Evolutionary conservation across 2,329 filamentous ascomycete species (phyloP).

Genomic region (Fragosphaeria purpurea): DNA sequence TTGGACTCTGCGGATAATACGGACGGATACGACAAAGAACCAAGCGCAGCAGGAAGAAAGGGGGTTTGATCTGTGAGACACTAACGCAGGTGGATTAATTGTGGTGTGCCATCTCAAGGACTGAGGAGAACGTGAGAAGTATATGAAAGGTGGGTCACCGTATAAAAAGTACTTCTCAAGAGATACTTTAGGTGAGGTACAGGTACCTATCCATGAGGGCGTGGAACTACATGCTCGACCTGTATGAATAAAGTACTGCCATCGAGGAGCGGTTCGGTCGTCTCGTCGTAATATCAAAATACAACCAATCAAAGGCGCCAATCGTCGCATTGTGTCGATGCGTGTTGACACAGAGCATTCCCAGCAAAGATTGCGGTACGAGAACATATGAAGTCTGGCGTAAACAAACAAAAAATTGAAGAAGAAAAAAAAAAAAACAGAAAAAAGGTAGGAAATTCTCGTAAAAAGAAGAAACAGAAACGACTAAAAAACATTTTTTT

Average conservation of each 20-base stretch:
- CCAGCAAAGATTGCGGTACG: neutral
- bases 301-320: neutral
- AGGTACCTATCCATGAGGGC: constrained; percentile 18
- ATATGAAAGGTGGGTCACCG: constrained; percentile 1
- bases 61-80: constrained; percentile 14
- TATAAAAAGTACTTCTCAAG: constrained; percentile 2
- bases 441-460: too few species aligned
- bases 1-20: too few species aligned
- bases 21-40: constrained; percentile 18
- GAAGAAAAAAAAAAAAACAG: too few species aligned
- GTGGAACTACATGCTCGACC: constrained; percentile 18
- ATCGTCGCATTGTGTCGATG: neutral
- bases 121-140: neutral
- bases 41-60: constrained; percentile 15
- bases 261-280: constrained; percentile 1
- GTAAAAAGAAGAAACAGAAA: too few species aligned
- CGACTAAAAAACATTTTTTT: too few species aligned
- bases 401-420: too few species aligned
- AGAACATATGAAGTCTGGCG: too few species aligned
- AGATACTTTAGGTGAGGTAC: constrained; percentile 21
- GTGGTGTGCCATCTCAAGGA: constrained; percentile 2
- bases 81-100: constrained; percentile 6
- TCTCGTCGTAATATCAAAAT: neutral
- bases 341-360: constrained; percentile 1
- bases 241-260: constrained; percentile 21